Percentiles rank a stretch among this genome's conserved stretches.
Conservation (phyloP, 1,284 basidiomycete genomes). For the Malassezia sp. region DNA sequence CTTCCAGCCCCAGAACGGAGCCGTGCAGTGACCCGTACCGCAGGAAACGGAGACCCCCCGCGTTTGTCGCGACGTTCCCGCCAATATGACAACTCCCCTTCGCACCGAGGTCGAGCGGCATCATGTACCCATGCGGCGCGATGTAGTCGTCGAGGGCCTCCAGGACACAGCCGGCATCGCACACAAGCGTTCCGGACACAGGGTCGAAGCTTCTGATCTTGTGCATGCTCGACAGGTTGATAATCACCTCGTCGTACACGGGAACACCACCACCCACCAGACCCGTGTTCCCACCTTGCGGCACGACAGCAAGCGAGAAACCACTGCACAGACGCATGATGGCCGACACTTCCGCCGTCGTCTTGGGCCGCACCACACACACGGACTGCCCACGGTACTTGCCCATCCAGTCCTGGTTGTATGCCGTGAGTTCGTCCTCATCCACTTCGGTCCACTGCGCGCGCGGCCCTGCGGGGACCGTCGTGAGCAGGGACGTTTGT, state of each 20-base stretch:
- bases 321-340: conserved; percentile 50
- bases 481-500: conserved; percentile 49
- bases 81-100: conserved; percentile 99
- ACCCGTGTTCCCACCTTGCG: conserved; percentile 97
- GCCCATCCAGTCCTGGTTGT: conserved; percentile 94
- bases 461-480: conserved; percentile 45
- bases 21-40: conserved; percentile 94
- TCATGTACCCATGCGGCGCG: conserved; percentile 78
- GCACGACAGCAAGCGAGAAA: conserved; percentile 58
- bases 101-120: conserved; percentile 93
- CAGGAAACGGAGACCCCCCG: conserved; percentile 82
- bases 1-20: conserved; percentile 89
- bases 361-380: conserved; percentile 78
- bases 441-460: conserved; percentile 46
- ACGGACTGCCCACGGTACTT: conserved; percentile 76
- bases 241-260: conserved; percentile 72
- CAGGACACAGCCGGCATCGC: conserved; percentile 85
- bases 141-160: conserved; percentile 78
- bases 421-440: conserved; percentile 59
- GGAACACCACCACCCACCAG: conserved; percentile 93
- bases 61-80: conserved; percentile 94
- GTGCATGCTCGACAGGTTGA: conserved; percentile 72
- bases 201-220: conserved; percentile 82
- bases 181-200: conserved; percentile 52
- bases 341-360: conserved; percentile 72